A percentile compares a stretch with the other conserved stretches of the same genome.
phyloP scores from a whole-genome alignment of 148 eudicot genomes.

The Selenicereus undatus region DNA sequence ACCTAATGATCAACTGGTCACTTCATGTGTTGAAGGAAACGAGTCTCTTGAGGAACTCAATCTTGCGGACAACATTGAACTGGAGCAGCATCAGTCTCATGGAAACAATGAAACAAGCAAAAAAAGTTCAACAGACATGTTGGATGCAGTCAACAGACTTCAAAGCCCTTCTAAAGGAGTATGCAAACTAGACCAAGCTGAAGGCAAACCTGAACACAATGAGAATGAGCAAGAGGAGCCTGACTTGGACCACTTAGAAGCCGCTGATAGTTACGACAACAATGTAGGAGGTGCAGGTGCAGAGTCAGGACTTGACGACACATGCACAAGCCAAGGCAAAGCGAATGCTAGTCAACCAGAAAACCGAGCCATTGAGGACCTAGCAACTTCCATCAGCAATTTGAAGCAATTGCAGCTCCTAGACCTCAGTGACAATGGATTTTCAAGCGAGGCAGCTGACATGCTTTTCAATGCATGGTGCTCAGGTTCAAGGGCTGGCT shows the following conservation, averaged over 20 bases:
- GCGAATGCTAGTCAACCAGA: conserved; percentile 19
- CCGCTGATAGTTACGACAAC: conserved; percentile 77
- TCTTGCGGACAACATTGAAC: conserved; percentile 50
- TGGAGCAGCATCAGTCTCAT: conserved; percentile 26
- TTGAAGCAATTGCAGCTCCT: conserved; percentile 55
- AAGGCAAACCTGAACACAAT: conserved; percentile 23
- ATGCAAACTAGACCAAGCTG: conserved; percentile 20
- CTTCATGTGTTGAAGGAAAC: conserved; percentile 32
- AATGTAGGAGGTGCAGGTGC: conserved; percentile 13
- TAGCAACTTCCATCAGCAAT: conserved; percentile 44
- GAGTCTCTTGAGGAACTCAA: conserved; percentile 72
- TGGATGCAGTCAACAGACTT: conserved; percentile 11
- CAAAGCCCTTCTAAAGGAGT: conserved; percentile 22
- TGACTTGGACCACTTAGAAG: conserved; percentile 41
- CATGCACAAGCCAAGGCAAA: conserved; percentile 29
- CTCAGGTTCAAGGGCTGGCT: conserved; percentile 37
- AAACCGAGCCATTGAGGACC: conserved; percentile 34
- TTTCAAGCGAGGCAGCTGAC: conserved; percentile 43
- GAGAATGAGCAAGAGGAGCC: conserved; percentile 19
- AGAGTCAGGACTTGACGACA: conserved; percentile 31
- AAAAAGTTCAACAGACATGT: conserved; percentile 9
- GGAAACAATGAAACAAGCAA: conserved; percentile 6
- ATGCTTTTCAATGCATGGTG: conserved; percentile 61
- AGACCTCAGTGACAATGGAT: conserved; percentile 75
- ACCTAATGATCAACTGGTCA: conserved; percentile 12